Evolutionary conservation across 257 asterid genomes (phyloP).

Genomic region (Ligustrum vulgare): DNA sequence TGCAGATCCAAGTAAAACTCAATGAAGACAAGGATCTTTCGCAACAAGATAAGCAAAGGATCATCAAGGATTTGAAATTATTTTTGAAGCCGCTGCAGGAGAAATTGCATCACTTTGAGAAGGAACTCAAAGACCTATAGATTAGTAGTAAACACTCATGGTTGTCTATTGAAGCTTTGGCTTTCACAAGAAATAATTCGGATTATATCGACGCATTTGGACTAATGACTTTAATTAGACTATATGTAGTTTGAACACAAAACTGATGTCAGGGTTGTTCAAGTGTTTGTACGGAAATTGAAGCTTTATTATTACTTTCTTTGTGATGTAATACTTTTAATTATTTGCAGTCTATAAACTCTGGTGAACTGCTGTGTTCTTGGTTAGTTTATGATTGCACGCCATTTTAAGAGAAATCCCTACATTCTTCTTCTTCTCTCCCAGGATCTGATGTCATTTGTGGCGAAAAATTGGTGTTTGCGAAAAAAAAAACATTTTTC

Average conservation of each 20-base stretch:
- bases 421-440: too few relatives aligned
- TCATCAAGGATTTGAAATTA: slow-evolving; percentile 48
- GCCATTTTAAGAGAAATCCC: too few relatives aligned
- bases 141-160: background rate
- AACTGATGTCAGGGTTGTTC: background rate
- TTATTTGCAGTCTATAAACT: background rate
- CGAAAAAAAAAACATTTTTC: too few relatives aligned
- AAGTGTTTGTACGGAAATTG: background rate
- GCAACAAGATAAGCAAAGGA: slow-evolving; percentile 52
- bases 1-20: slow-evolving; percentile 67
- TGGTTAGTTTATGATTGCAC: background rate
- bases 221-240: background rate
- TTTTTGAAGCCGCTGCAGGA: slow-evolving; percentile 72
- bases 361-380: background rate
- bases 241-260: background rate
- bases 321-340: background rate
- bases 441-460: too few relatives aligned
- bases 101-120: slow-evolving; percentile 65
- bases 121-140: slow-evolving; percentile 76
- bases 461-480: too few relatives aligned
- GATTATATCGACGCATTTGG: background rate
- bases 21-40: slow-evolving; percentile 63
- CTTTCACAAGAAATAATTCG: background rate
- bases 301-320: background rate
- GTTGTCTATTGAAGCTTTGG: background rate